Base-by-base conservation (phyloP, 2,329 filamentous ascomycete species). In the Sporothrix inflata region DNA sequence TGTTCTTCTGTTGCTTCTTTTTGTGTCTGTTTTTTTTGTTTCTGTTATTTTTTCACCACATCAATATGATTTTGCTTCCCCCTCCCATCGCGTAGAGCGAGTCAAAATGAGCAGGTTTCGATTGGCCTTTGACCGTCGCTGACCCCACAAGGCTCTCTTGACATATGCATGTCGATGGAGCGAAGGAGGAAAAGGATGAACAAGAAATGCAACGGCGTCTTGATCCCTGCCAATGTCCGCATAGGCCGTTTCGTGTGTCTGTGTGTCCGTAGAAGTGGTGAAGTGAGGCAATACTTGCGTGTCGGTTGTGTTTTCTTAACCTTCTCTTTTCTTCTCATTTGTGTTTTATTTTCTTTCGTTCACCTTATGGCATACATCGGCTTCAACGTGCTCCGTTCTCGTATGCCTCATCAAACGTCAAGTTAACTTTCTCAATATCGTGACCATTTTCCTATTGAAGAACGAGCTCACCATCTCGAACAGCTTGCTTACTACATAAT, bases 101-200 rank as follows among this genome's bases (percentile, higher is more conserved):
- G 63, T 49, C 63, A 67, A 27, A 67, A 67, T 67, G 63, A 67
- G 63, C 63, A 67, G 27, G 45, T 67, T 67, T 67, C 27, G 21
- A 38, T 67, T 67, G 45, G 63, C 63, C 63, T 9, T 24, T 30
- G 40, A 4, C 12, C 21, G 21, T 12, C 7, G 6, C 8, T n/a
- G 38, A 27, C 61, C 60, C 55, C 61, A 65, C 61, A 65, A 65
- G 60, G 60, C 60, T 65, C 60, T 42, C 30, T 42, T 65, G 60
- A 65, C 60, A 27, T 12, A 24, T 24, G 60, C 40, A 42, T 11
- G 21, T 45, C 2, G 60, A 45, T 65, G 60, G 60, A 45, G 38
- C 34, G 38, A 40, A 61, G 34, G 30, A 40, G 30, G 8, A n/a
- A 40, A 11, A 61, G 3, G 38, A 42, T 27, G 60, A 38, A 9